These are phyloP conservation scores for Cinnamomum chago DNA, from an alignment of 164 flowering plant genomes.

Conservation along the genomic window DNA sequence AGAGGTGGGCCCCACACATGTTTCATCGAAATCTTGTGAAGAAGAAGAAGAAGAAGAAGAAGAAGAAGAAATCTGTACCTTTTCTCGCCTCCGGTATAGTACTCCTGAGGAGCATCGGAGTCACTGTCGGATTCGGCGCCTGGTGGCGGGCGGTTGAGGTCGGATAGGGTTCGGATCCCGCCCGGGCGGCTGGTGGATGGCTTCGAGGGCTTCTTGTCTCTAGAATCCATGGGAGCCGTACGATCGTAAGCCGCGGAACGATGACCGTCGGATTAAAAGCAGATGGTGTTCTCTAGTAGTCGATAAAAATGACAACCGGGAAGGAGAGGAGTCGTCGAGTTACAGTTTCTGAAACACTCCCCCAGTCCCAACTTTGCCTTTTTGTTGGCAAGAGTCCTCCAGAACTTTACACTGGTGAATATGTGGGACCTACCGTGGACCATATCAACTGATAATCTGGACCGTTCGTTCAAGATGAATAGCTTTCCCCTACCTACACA, in stretches of 20 bases:
- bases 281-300: no score
- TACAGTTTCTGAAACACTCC: no score
- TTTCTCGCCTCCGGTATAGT: constrained; percentile 89
- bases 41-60: not conserved
- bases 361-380: no score
- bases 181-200: constrained; percentile 33
- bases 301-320: no score
- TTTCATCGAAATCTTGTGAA: not conserved
- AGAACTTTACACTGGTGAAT: no score
- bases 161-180: constrained; percentile 67
- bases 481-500: no score
- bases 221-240: constrained; percentile 1
- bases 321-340: no score
- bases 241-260: not conserved
- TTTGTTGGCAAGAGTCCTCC: no score
- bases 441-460: no score
- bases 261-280: not conserved
- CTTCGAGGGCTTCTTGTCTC: constrained; percentile 41
- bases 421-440: no score
- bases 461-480: no score
- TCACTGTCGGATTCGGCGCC: constrained; percentile 67
- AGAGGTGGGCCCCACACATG: no score
- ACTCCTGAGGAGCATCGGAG: constrained; percentile 75
- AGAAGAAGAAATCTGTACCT: constrained; percentile 34
- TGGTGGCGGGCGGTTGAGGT: constrained; percentile 53